Conservation (phyloP, 2,329 filamentous ascomycete species). For the Diplodia corticola region DNA sequence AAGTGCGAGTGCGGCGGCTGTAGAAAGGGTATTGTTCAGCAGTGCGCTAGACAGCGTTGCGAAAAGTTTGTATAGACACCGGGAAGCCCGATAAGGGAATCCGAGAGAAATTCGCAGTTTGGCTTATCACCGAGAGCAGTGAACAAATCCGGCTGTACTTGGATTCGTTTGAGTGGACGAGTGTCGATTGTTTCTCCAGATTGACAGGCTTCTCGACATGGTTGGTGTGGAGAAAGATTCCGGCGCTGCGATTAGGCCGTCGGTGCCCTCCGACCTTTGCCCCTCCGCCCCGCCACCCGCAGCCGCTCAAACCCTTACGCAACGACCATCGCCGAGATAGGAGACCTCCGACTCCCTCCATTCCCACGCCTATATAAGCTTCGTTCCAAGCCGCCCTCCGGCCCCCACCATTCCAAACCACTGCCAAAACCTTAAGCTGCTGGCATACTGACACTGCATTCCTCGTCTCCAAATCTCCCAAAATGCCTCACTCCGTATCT, state of each 20-base stretch:
- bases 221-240: too few relatives aligned
- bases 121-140: too few relatives aligned
- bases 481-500: constrained; percentile 19
- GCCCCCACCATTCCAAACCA: not conserved
- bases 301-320: not conserved
- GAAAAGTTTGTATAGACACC: too few relatives aligned
- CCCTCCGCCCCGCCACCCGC: constrained; percentile 1
- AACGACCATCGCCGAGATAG: not conserved
- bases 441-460: not conserved
- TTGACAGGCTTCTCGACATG: too few relatives aligned
- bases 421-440: not conserved
- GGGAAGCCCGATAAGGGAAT: too few relatives aligned
- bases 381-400: not conserved
- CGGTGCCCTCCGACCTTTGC: not conserved
- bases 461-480: not conserved
- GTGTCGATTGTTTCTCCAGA: too few relatives aligned
- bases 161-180: too few relatives aligned
- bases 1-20: too few relatives aligned
- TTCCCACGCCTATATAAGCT: not conserved
- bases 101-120: too few relatives aligned
- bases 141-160: too few relatives aligned
- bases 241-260: not conserved
- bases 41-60: too few relatives aligned
- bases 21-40: too few relatives aligned
- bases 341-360: not conserved